phyloP scores from a whole-genome alignment of 129 eudicot species.

The Rutidosis leptorrhynchoides region DNA sequence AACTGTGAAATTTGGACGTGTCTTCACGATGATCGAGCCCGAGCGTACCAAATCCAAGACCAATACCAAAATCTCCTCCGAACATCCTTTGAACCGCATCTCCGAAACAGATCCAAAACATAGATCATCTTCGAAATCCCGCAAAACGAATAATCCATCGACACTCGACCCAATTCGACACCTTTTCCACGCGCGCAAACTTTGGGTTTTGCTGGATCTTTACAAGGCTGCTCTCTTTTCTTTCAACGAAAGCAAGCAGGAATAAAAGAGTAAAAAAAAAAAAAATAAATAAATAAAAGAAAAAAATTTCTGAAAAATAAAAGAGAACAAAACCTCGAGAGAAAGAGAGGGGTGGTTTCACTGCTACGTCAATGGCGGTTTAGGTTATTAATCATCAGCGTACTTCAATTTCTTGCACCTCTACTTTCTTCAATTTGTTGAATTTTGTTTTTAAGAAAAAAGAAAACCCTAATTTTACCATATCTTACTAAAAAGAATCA shows the following conservation, averaged over 20 bases:
- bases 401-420: conserved; percentile 23
- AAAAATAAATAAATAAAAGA: background rate
- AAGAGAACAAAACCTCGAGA: conserved; percentile 3
- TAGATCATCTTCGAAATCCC: too few relatives aligned
- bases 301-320: conserved; percentile 10
- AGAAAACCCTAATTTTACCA: conserved; percentile 47
- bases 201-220: too few relatives aligned
- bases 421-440: background rate
- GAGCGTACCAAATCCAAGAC: too few relatives aligned
- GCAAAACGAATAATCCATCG: too few relatives aligned
- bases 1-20: too few relatives aligned
- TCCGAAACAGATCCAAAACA: too few relatives aligned
- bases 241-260: background rate
- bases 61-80: too few relatives aligned
- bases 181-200: too few relatives aligned
- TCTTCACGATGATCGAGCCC: too few relatives aligned
- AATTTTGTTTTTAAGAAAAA: conserved; percentile 20
- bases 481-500: conserved; percentile 22
- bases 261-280: conserved; percentile 2
- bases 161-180: too few relatives aligned
- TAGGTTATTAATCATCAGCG: conserved; percentile 36
- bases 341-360: conserved; percentile 4
- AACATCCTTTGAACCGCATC: too few relatives aligned
- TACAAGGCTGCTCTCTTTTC: background rate
- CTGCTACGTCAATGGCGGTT: conserved; percentile 55